A percentile compares a stretch with the other conserved stretches of the same genome.
Conservation (phyloP, 257 asterid species). For the Solanum arcanum region DNA sequence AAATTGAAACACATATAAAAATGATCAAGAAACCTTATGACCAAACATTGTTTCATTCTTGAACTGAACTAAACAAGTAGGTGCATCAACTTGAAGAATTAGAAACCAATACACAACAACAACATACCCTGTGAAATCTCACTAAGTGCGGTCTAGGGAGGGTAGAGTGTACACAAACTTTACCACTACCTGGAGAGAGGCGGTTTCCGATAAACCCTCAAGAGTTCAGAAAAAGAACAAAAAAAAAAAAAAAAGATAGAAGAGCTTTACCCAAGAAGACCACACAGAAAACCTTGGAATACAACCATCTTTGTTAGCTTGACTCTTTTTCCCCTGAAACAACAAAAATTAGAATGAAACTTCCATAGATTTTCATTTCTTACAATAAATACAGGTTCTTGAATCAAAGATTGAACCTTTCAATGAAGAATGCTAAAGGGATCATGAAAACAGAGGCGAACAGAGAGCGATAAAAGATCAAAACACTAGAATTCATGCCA, state of each 20-base stretch:
- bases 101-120: neutral
- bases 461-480: slow-evolving; percentile 42
- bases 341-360: neutral
- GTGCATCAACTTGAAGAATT: neutral
- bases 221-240: neutral
- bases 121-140: neutral
- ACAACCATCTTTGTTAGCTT: slow-evolving; percentile 36
- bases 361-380: neutral
- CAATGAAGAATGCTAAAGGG: slow-evolving; percentile 38
- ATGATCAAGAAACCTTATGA: neutral
- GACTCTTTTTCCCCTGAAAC: slow-evolving; percentile 45
- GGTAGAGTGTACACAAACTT: too few species aligned
- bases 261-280: slow-evolving; percentile 42
- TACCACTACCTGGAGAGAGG: neutral
- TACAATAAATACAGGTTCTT: neutral
- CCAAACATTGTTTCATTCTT: neutral
- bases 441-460: slow-evolving; percentile 45
- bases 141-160: too few species aligned
- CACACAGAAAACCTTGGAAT: slow-evolving; percentile 38
- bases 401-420: slow-evolving; percentile 24
- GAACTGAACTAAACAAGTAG: neutral
- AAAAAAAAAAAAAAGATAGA: neutral
- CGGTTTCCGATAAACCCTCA: neutral
- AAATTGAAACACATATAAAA: neutral
- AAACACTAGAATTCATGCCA: slow-evolving; percentile 41